Base-by-base conservation (phyloP, 2,329 filamentous ascomycete species). In the Colletotrichum sp. region DNA sequence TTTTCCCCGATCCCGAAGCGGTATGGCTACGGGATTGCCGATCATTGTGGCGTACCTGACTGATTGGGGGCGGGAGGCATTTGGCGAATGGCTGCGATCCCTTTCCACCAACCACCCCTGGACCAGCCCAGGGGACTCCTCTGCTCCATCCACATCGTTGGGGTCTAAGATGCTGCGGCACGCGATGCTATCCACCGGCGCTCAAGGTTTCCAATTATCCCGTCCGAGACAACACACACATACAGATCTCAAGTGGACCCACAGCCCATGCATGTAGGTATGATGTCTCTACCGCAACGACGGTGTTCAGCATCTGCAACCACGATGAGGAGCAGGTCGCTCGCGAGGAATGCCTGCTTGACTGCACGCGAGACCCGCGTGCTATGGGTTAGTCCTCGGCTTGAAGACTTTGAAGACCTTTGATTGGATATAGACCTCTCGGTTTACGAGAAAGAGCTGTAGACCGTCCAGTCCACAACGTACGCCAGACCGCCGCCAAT, bases 1-100 rank as follows among this genome's bases (percentile, higher is more conserved):
- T 47, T 76, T 57, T 66, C 59, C 68, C 61, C 55, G 47, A 55
- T 43, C 73, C 63, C 47, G 69, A 74, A 51, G 21, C 16, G 75
- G 73, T 66, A 76, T 74, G 65, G 70, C 64, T 62, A 70, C 75
- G 75, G 75, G 59, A 71, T 67, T 57, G 73, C 75, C 75, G 75
- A 76, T 72, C 73, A 72, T 38, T 58, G 70, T 74, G 75, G 75
- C 75, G 75, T 66, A 69, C 75, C 75, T 76, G 70, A 76, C 59
- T 24, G 57, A 67, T 74, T 51, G n/a, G 36, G 70, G 75, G 73
- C 61, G 16, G 27, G 63, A 65, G 67, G 34, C 27, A 31, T 38
- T 34, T 31, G 15, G 51, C 43, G 33, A 36, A 38, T 64, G n/a
- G 43, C 43, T 38, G 47, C 57, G 58, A 59, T 63, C 43, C 27